A percentile compares a stretch with the other conserved stretches of the same genome.
Conservation (phyloP, 345 rosid species). For the Citrus sp. region DNA sequence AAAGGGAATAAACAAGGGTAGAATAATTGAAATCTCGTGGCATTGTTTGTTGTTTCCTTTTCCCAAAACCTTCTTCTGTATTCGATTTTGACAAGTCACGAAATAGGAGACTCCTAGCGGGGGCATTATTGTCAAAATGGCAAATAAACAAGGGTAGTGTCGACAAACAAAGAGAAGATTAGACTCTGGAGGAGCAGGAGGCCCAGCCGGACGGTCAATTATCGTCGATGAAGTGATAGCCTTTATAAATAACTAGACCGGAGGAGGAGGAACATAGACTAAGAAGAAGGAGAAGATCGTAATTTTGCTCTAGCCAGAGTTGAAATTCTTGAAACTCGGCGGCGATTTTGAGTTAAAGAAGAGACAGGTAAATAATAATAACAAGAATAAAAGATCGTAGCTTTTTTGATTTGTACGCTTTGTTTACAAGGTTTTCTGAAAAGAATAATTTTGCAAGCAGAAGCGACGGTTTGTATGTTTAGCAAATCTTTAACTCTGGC, state of each 20-base stretch:
- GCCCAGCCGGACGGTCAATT: conserved; percentile 10
- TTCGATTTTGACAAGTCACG: not conserved
- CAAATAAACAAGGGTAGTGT: conserved; percentile 19
- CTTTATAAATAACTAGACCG: not conserved
- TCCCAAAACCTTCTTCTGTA: too few relatives aligned
- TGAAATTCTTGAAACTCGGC: conserved; percentile 9
- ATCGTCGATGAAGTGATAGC: conserved; percentile 2
- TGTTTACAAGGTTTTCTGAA: conserved; percentile 8
- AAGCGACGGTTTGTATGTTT: too few relatives aligned
- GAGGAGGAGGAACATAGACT: not conserved
- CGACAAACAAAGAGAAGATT: conserved; percentile 9
- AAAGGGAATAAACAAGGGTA: too few relatives aligned
- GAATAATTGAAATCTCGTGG: too few relatives aligned
- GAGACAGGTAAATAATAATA: not conserved
- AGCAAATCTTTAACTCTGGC: too few relatives aligned
- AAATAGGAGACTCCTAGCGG: not conserved
- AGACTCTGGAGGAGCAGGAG: conserved; percentile 8
- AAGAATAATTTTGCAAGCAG: not conserved
- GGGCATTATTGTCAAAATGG: conserved; percentile 8
- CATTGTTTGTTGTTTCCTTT: not conserved
- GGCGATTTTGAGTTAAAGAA: conserved; percentile 3
- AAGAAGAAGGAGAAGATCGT: not conserved
- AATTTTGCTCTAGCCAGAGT: not conserved
- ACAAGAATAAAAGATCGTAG: conserved; percentile 27
- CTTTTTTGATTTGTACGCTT: conserved; percentile 37